Percentiles rank a stretch among this genome's conserved stretches.
Conservation (phyloP, 2,329 filamentous ascomycete species). For the Ampelomyces quisqualis region DNA sequence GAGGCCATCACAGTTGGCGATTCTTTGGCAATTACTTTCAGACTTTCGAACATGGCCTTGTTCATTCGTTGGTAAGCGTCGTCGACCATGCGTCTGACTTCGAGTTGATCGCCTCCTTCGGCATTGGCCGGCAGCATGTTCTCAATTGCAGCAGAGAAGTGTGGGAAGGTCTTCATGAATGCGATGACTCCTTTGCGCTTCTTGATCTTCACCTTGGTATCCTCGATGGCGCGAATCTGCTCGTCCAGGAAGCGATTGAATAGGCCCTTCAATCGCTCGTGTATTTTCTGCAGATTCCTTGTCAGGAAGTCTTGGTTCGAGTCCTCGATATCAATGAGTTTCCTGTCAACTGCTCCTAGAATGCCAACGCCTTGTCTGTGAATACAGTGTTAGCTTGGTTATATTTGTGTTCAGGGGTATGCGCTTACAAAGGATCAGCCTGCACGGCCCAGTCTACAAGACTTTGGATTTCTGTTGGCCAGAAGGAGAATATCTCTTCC, state of each 20-base stretch:
- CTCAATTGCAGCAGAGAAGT: conserved; percentile 80
- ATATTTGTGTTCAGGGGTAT: too few relatives aligned
- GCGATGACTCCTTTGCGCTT: conserved; percentile 96
- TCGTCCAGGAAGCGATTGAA: conserved; percentile 92
- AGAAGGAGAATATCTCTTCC: conserved; percentile 83
- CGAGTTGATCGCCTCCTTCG: conserved; percentile 57
- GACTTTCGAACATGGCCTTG: conserved; percentile 93
- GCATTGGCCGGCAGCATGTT: conserved; percentile 65
- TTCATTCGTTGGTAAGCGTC: conserved; percentile 85
- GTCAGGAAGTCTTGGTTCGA: conserved; percentile 92
- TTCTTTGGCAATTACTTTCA: conserved; percentile 88
- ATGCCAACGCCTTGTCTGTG: conserved; percentile 89
- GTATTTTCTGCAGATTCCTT: conserved; percentile 74
- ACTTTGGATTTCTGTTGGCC: conserved; percentile 73
- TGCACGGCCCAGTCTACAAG: conserved; percentile 82
- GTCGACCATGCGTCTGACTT: conserved; percentile 77
- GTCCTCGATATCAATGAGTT: conserved; percentile 75
- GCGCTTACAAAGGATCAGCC: conserved; percentile 78
- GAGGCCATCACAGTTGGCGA: conserved; percentile 58
- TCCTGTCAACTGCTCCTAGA: conserved; percentile 76
- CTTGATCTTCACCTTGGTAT: conserved; percentile 98
- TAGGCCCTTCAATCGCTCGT: conserved; percentile 69
- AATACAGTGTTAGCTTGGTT: conserved; percentile 17
- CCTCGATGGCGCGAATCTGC: conserved; percentile 92
- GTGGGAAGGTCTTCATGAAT: conserved; percentile 91